Conservation (phyloP, 148 eudicot species). For the Dysphania ambrosioides region DNA sequence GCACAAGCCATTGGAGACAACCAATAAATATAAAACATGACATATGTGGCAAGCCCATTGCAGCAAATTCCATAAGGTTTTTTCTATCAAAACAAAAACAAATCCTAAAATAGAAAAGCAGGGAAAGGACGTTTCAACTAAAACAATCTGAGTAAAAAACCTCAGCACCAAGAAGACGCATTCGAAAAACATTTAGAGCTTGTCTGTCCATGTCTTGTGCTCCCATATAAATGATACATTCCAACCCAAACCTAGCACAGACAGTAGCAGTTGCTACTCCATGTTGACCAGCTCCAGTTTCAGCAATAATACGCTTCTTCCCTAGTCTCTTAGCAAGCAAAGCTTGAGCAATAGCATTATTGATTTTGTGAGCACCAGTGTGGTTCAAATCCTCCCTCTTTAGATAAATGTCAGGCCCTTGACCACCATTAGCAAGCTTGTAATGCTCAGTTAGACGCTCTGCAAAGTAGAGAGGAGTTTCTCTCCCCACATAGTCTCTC, state of each 20-base stretch:
- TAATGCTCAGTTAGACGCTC: slow-evolving; percentile 92
- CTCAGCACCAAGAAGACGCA: slow-evolving; percentile 99
- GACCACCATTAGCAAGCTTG: slow-evolving; percentile 67
- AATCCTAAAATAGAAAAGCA: neutral
- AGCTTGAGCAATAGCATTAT: slow-evolving; percentile 96
- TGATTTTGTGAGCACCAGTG: slow-evolving; percentile 90
- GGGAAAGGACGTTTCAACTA: neutral
- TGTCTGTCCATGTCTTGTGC: slow-evolving; percentile 99
- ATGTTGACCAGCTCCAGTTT: slow-evolving; percentile 99
- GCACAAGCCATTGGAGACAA: neutral
- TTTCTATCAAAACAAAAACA: neutral
- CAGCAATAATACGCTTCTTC: slow-evolving; percentile 90
- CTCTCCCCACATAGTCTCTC: slow-evolving; percentile 93
- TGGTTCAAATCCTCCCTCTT: slow-evolving; percentile 97
- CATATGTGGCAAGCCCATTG: neutral
- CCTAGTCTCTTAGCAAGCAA: slow-evolving; percentile 87
- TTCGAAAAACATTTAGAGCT: slow-evolving; percentile 82
- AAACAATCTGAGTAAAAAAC: slow-evolving; percentile 40
- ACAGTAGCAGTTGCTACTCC: slow-evolving; percentile 99
- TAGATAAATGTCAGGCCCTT: slow-evolving; percentile 80
- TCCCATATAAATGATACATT: slow-evolving; percentile 88
- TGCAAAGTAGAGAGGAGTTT: slow-evolving; percentile 90
- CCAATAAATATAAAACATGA: neutral
- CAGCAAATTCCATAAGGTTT: neutral
- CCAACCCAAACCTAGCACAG: slow-evolving; percentile 92